Conservation (phyloP, 805 yeast species). For the Kurtzmaniella fragi region DNA sequence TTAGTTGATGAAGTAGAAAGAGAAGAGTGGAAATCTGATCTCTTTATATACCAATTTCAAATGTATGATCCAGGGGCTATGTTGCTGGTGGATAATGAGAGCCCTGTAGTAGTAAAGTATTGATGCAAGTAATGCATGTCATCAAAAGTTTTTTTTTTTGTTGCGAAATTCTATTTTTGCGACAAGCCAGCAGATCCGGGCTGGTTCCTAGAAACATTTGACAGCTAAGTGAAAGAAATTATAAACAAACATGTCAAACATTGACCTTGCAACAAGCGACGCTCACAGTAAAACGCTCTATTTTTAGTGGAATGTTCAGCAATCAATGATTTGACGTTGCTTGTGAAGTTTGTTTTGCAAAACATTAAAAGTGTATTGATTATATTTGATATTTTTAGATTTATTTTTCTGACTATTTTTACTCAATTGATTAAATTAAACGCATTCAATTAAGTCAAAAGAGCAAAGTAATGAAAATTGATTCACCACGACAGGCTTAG, state of each 20-base stretch:
- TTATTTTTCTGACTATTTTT: neutral
- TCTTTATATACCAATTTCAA: neutral
- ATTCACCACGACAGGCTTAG: no score
- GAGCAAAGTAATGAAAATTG: no score
- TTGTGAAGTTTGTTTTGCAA: no score
- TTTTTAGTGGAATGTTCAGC: no score
- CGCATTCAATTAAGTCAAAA: no score
- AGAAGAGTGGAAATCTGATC: neutral
- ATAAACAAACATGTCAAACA: neutral
- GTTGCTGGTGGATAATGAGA: neutral
- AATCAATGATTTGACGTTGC: no score
- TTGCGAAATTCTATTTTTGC: constrained; percentile 3
- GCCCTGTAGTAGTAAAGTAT: no score
- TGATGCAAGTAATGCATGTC: no score
- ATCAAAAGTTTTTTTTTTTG: neutral
- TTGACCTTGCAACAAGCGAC: neutral
- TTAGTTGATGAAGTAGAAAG: neutral
- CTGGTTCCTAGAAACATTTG: neutral
- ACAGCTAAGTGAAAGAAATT: no score
- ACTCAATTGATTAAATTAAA: neutral
- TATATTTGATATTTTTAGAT: no score
- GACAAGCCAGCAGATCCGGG: constrained; percentile 1
- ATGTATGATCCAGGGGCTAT: constrained; percentile 3
- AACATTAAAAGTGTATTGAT: no score
- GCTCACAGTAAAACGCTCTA: neutral